Evolutionary conservation across 768 basidiomycete species (phyloP).

Genomic region (Pleurotus giganteus): DNA sequence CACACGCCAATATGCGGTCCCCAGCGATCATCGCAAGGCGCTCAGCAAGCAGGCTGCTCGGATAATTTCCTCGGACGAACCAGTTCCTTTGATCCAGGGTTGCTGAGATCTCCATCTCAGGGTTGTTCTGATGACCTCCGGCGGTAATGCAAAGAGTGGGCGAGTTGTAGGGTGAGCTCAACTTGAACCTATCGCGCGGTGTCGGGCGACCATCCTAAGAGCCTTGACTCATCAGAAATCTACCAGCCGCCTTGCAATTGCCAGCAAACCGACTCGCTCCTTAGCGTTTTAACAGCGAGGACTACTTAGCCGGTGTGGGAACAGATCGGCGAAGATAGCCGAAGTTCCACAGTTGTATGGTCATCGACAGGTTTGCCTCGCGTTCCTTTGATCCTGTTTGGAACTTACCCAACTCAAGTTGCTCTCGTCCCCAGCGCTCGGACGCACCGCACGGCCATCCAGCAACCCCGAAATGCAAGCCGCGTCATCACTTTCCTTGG

Average conservation of each 20-base stretch:
- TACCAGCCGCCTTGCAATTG: not conserved
- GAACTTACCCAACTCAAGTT: not conserved
- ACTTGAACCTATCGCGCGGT: not conserved
- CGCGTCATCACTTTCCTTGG: not conserved
- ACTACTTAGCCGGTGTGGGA: slow-evolving; percentile 8
- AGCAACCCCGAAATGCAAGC: not conserved
- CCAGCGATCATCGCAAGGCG: not conserved
- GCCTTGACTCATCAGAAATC: not conserved
- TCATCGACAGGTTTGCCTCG: not conserved
- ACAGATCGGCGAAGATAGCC: slow-evolving; percentile 9
- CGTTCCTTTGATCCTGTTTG: not conserved
- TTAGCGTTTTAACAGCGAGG: not conserved
- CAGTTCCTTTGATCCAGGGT: not conserved
- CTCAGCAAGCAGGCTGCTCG: too few species aligned
- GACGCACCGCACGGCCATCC: not conserved
- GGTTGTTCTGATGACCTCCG: slow-evolving; percentile 5
- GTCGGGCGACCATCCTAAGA: not conserved
- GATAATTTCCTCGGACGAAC: slow-evolving; percentile 7
- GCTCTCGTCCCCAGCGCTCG: not conserved
- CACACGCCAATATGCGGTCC: not conserved
- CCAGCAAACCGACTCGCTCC: not conserved
- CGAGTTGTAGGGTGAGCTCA: not conserved
- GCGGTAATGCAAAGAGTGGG: slow-evolving; percentile 3
- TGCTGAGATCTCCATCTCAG: slow-evolving; percentile 9
- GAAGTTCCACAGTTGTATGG: slow-evolving; percentile 8